Evolutionary conservation across 1,284 basidiomycete genomes (phyloP).

Genomic region (Dichomitus squalens): DNA sequence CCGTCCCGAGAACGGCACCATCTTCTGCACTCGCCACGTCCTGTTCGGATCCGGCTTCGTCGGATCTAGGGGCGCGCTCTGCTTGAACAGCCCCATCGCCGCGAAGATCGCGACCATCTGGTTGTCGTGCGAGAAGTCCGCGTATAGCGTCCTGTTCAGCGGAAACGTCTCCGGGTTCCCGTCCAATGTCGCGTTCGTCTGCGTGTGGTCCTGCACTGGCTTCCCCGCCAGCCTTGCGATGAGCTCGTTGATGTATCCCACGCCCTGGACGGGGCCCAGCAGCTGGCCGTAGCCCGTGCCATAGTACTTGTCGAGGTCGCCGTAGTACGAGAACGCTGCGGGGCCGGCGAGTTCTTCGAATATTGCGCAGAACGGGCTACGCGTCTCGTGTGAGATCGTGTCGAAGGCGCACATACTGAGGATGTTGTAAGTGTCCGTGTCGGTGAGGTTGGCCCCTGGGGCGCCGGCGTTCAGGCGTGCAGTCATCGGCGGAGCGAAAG

Average conservation of each 20-base stretch:
- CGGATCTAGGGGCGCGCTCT: conserved; percentile 43
- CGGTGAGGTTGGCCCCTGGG: conserved; percentile 62
- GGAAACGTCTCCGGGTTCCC: conserved; percentile 71
- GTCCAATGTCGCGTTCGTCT: conserved; percentile 81
- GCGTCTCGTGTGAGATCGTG: conserved; percentile 51
- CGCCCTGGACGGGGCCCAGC: conserved; percentile 74
- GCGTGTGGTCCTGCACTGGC: conserved; percentile 68
- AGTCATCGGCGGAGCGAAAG: conserved; percentile 59
- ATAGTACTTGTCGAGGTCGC: conserved; percentile 81
- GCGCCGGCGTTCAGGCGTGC: conserved; percentile 63
- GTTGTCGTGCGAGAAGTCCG: conserved; percentile 84
- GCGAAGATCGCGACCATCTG: conserved; percentile 77
- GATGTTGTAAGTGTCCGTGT: conserved; percentile 60
- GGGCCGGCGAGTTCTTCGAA: conserved; percentile 61
- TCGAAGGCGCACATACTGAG: conserved; percentile 83
- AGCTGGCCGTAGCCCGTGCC: conserved; percentile 69
- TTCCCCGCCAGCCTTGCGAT: conserved; percentile 72
- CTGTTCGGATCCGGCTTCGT: conserved; percentile 40
- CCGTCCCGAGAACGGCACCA: conserved; percentile 67
- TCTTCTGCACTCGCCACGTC: conserved; percentile 59
- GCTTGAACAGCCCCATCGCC: conserved; percentile 71
- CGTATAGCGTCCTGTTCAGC: conserved; percentile 63
- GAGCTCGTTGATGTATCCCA: conserved; percentile 85
- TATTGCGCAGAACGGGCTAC: conserved; percentile 73
- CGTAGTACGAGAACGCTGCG: conserved; percentile 65